A percentile compares a stretch with the other conserved stretches of the same genome.
phyloP scores from a whole-genome alignment of 805 yeast genomes.

The Hanseniaspora guilliermondii region DNA sequence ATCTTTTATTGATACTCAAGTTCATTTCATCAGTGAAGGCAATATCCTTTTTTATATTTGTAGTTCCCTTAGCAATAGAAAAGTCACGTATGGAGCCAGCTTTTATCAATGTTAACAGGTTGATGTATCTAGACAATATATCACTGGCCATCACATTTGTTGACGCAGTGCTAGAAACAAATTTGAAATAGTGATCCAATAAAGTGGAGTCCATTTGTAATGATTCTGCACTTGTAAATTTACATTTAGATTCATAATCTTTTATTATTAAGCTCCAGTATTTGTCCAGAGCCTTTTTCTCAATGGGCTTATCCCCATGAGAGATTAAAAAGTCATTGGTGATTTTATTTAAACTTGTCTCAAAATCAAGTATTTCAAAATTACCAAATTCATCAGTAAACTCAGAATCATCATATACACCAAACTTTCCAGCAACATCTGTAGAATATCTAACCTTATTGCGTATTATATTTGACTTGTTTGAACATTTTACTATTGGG shows the following conservation, averaged over 20 bases:
- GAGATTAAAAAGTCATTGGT: background rate
- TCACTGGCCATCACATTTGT: slow-evolving; percentile 4
- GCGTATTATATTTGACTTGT: no score
- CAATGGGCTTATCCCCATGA: background rate
- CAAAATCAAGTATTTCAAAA: slow-evolving; percentile 5
- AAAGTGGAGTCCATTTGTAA: slow-evolving; percentile 1
- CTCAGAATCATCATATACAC: background rate
- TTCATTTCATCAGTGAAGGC: background rate
- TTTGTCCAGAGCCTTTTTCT: background rate
- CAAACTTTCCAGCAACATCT: background rate
- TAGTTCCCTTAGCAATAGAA: background rate
- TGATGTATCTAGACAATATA: slow-evolving; percentile 7
- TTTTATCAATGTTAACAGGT: slow-evolving; percentile 3
- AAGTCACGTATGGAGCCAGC: slow-evolving; percentile 10
- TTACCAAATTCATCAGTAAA: background rate
- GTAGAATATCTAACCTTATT: background rate
- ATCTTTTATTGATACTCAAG: background rate
- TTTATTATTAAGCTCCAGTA: slow-evolving; percentile 6
- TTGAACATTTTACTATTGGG: no score
- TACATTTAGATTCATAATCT: slow-evolving; percentile 2
- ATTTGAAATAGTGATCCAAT: slow-evolving; percentile 3
- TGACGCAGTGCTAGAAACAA: background rate
- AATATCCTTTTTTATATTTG: background rate
- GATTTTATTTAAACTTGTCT: background rate
- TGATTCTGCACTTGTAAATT: background rate